phyloP scores from a whole-genome alignment of 495 filamentous ascomycete species.

The Aspergillus hancockii region DNA sequence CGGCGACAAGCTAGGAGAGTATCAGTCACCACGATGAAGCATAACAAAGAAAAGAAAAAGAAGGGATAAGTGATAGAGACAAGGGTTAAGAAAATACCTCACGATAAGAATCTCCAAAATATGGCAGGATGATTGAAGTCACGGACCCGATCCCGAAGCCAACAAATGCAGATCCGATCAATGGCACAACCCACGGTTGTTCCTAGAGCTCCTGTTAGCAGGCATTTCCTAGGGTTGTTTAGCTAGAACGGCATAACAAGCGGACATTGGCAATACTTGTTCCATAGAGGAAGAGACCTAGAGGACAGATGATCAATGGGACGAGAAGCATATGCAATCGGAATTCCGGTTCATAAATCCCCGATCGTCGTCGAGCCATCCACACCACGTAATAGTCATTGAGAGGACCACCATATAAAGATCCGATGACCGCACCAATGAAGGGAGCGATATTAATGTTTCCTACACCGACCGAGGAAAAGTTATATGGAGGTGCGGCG shows the following conservation, averaged over 20 bases:
- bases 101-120: constrained; percentile 27
- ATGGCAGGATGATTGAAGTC: constrained; percentile 23
- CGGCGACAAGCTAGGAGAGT: constrained; percentile 7
- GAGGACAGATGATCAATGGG: constrained; percentile 17
- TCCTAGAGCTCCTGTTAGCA: neutral
- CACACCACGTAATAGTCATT: constrained; percentile 34
- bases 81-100: constrained; percentile 18
- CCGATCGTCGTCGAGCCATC: constrained; percentile 27
- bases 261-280: constrained; percentile 23
- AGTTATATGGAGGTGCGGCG: constrained; percentile 31
- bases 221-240: neutral
- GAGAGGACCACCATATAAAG: constrained; percentile 28
- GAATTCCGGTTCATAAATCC: constrained; percentile 34
- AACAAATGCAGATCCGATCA: constrained; percentile 20
- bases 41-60: neutral
- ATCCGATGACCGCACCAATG: constrained; percentile 31
- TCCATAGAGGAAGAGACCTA: constrained; percentile 29
- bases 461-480: constrained; percentile 33
- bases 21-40: neutral
- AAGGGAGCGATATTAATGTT: constrained; percentile 35
- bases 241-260: neutral
- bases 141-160: constrained; percentile 20
- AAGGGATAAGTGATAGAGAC: neutral
- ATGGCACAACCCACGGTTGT: constrained; percentile 21
- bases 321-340: constrained; percentile 22